phyloP scores from a whole-genome alignment of 1,284 basidiomycete genomes.

The Ganoderma lucidum region DNA sequence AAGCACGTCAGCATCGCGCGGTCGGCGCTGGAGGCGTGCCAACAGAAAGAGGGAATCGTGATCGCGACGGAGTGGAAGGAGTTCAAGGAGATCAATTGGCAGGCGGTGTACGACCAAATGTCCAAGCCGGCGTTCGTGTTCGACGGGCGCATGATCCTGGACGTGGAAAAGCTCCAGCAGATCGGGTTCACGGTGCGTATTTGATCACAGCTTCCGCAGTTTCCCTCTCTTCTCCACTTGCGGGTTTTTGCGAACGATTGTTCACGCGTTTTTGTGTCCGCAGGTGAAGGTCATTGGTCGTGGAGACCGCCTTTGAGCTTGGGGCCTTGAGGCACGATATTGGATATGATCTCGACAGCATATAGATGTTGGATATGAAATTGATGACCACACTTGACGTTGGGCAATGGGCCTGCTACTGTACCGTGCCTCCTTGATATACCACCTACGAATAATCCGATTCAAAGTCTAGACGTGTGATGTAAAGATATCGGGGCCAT shows the following conservation, averaged over 20 bases:
- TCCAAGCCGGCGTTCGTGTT: constrained; percentile 97
- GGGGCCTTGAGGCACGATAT: neutral
- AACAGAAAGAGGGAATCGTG: constrained; percentile 90
- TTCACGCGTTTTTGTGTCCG: constrained; percentile 31
- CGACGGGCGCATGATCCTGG: constrained; percentile 89
- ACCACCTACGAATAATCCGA: constrained; percentile 11
- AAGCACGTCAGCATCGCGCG: constrained; percentile 84
- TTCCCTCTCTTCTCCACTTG: neutral
- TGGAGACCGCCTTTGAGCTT: constrained; percentile 35
- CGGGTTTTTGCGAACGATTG: constrained; percentile 12
- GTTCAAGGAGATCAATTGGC: constrained; percentile 94
- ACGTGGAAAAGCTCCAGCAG: constrained; percentile 78
- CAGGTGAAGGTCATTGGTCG: constrained; percentile 44
- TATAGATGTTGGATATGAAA: constrained; percentile 6
- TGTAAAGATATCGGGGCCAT: neutral
- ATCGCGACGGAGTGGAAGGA: constrained; percentile 97
- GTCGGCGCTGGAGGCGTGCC: constrained; percentile 89
- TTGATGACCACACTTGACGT: constrained; percentile 12
- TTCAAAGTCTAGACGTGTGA: constrained; percentile 2
- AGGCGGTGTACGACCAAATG: constrained; percentile 86
- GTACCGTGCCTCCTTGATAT: constrained; percentile 17
- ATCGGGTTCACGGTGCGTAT: constrained; percentile 92
- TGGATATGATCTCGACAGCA: neutral
- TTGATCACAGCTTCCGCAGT: neutral
- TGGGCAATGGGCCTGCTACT: constrained; percentile 8